These are phyloP conservation scores for Cercospora zeina DNA, from an alignment of 2,329 filamentous ascomycete species.

Conservation along the genomic window DNA sequence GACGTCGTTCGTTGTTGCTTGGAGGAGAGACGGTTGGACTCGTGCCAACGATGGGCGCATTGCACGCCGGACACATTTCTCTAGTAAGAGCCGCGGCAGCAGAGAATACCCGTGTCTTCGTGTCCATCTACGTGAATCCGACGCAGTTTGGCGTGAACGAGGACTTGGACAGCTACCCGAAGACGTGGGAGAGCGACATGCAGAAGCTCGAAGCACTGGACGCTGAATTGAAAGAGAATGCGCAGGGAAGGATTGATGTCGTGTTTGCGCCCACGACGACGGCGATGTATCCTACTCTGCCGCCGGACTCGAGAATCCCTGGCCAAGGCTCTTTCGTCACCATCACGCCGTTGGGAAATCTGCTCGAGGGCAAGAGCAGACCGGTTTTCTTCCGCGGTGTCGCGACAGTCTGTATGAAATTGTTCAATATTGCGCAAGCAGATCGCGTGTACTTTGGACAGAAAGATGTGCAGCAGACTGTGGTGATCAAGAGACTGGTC, in stretches of 20 bases:
- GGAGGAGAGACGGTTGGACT: constrained; percentile 75
- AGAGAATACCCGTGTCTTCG: constrained; percentile 83
- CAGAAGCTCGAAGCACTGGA: constrained; percentile 67
- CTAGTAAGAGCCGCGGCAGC: constrained; percentile 79
- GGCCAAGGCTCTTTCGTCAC: constrained; percentile 87
- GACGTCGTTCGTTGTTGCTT: constrained; percentile 65
- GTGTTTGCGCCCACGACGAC: constrained; percentile 82
- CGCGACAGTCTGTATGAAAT: constrained; percentile 92
- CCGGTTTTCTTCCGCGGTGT: constrained; percentile 97
- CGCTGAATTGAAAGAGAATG: constrained; percentile 56
- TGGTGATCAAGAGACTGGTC: constrained; percentile 83
- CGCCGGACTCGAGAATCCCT: constrained; percentile 67
- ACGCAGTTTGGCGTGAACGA: constrained; percentile 91
- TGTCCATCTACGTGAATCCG: constrained; percentile 94
- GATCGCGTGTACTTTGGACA: constrained; percentile 90
- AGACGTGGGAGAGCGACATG: constrained; percentile 81
- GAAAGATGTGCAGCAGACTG: constrained; percentile 96
- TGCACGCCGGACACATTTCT: constrained; percentile 88
- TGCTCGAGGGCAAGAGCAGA: constrained; percentile 79
- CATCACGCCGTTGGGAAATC: constrained; percentile 77
- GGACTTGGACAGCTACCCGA: constrained; percentile 84
- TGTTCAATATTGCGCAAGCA: constrained; percentile 79
- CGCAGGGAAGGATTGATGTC: constrained; percentile 68
- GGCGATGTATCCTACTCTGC: constrained; percentile 86
- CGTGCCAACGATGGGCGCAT: constrained; percentile 95